Evolutionary conservation across 768 basidiomycete species (phyloP).

Genomic region (Calocera viscosa): DNA sequence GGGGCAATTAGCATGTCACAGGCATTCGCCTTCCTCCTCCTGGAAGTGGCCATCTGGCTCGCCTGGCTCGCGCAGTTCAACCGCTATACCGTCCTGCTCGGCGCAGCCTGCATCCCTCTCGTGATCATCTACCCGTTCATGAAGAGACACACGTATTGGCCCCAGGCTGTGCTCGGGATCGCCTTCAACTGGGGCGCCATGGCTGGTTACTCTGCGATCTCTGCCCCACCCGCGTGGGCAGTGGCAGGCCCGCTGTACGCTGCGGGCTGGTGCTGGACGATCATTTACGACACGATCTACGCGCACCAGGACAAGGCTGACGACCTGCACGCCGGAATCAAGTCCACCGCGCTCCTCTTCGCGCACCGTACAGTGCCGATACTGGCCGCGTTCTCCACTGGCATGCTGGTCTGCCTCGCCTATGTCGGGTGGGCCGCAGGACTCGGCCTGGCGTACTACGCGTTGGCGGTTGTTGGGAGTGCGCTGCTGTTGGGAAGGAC

Average conservation of each 20-base stretch:
- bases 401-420: conserved; percentile 60
- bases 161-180: conserved; percentile 85
- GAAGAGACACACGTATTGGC: conserved; percentile 96
- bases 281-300: conserved; percentile 95
- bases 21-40: conserved; percentile 68
- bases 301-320: conserved; percentile 95
- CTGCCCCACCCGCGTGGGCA: conserved; percentile 64
- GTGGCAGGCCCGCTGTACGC: conserved; percentile 81
- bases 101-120: conserved; percentile 78
- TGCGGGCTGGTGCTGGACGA: conserved; percentile 82
- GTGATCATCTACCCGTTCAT: conserved; percentile 89
- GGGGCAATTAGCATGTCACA: conserved; percentile 66
- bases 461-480: conserved; percentile 55
- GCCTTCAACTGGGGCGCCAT: conserved; percentile 97
- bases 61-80: conserved; percentile 83
- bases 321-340: conserved; percentile 77
- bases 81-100: conserved; percentile 87
- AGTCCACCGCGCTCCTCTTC: conserved; percentile 88
- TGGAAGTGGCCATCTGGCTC: conserved; percentile 70
- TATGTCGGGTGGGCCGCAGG: conserved; percentile 70
- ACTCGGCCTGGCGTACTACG: conserved; percentile 65
- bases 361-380: conserved; percentile 63
- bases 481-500: conserved; percentile 67
- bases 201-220: conserved; percentile 91
- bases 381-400: conserved; percentile 56